These are phyloP conservation scores for Daedaleopsis sinensis DNA, from an alignment of 768 basidiomycete genomes.

Conservation along the genomic window DNA sequence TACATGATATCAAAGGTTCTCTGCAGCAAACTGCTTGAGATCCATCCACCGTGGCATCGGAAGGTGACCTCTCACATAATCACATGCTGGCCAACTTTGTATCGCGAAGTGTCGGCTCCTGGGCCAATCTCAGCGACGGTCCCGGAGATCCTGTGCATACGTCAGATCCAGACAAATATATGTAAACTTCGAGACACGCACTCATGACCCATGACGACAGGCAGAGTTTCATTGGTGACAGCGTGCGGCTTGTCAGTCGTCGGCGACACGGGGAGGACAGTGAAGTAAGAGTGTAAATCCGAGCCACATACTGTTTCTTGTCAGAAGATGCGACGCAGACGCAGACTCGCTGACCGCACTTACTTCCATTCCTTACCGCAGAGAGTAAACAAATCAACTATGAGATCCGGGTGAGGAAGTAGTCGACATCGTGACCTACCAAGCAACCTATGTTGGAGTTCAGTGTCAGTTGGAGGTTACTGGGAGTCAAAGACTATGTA, in stretches of 20 bases:
- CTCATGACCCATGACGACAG: constrained; percentile 52
- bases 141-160: constrained; percentile 22
- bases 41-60: not conserved
- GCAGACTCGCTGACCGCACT: not conserved
- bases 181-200: constrained; percentile 15
- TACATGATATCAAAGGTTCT: constrained; percentile 47
- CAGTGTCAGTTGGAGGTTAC: not conserved
- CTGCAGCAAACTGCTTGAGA: constrained; percentile 29
- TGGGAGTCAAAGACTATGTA: constrained; percentile 16
- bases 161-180: not conserved
- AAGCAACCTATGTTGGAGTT: constrained; percentile 5
- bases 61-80: constrained; percentile 16
- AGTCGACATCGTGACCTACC: constrained; percentile 1
- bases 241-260: constrained; percentile 37
- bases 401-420: not conserved
- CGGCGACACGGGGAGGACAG: constrained; percentile 31
- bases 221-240: constrained; percentile 42
- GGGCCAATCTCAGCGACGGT: constrained; percentile 24
- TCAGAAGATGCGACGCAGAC: not conserved
- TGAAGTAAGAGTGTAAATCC: constrained; percentile 49
- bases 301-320: constrained; percentile 44
- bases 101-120: constrained; percentile 14
- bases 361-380: constrained; percentile 19
- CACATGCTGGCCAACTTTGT: constrained; percentile 22
- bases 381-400: not conserved